Percentiles rank a stretch among this genome's conserved stretches.
phyloP scores from a whole-genome alignment of 345 rosid genomes.

The Viola odorata region DNA sequence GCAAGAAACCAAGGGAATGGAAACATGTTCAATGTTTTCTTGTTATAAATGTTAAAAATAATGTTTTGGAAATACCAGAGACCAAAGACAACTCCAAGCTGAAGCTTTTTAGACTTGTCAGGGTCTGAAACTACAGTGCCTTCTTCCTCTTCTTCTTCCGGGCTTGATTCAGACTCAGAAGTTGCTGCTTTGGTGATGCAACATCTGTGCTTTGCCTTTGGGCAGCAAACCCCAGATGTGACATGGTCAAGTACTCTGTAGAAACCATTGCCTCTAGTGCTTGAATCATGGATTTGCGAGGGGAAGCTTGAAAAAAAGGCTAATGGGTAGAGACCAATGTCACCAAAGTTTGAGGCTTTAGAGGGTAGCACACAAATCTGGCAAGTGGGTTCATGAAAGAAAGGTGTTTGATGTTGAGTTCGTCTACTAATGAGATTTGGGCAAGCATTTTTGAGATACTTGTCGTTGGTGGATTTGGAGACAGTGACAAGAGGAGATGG shows the following conservation, averaged over 20 bases:
- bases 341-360: conserved; percentile 22
- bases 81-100: conserved; percentile 72
- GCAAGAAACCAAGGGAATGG: conserved; percentile 98
- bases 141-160: conserved; percentile 39
- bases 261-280: conserved; percentile 23
- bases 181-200: conserved; percentile 35
- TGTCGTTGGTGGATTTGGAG: conserved; percentile 30
- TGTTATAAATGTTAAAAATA: conserved; percentile 90
- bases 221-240: conserved; percentile 22
- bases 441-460: conserved; percentile 20
- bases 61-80: conserved; percentile 92
- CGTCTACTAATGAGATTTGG: conserved; percentile 29
- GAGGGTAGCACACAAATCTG: conserved; percentile 8
- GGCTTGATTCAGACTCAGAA: conserved; percentile 38
- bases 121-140: conserved; percentile 20
- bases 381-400: conserved; percentile 21
- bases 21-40: conserved; percentile 77
- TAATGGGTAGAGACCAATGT: conserved; percentile 29
- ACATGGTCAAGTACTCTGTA: background rate
- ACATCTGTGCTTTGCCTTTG: conserved; percentile 28
- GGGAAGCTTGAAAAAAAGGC: conserved; percentile 26
- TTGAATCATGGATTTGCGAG: conserved; percentile 34
- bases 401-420: conserved; percentile 27
- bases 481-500: conserved; percentile 39
- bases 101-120: conserved; percentile 36